Base-by-base conservation (phyloP, 805 yeast genomes). In the Wickerhamiella qilinensis region DNA sequence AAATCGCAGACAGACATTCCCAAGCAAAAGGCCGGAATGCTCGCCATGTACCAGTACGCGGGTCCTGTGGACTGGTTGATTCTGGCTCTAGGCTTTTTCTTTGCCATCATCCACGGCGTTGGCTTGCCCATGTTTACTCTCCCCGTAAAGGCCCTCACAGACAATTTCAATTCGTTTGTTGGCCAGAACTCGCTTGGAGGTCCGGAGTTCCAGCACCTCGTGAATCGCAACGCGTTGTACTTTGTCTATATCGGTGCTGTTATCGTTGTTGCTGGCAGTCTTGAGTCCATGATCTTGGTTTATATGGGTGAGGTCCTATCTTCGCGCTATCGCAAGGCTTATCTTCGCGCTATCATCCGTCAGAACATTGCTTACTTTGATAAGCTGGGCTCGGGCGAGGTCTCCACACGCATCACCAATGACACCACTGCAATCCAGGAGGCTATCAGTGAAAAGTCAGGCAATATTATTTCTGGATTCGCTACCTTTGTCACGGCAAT, bases 291-390 rank as follows among this genome's bases (percentile, higher is more conserved):
- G 35, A 42, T 59, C 17, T 57, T 52, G 34, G 54, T 54, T 3
- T 54, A 54, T 32, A 48, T 58, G 7, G 65, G 64, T 15, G 65
- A 60, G 39, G 53, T 59, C 15, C 41, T 60, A 24, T 40, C 66
- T 2, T 51, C 57, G 7, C 49, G 63, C 30, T 52, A 58, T 35
- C 51, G 63, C 20, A 51, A 56, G 42, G 44, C 48, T 20, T 58
- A 57, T 36, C 44, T 58, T 24, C 40, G 41, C 20, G 57, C 61
- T 2, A 47, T 53, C 12, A 45, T 58, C 30, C 46, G 58, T 17
- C 63, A 58, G 40, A 58, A 58, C 34, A 50, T 58, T 33, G 64
- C 55, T 18, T 59, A 56, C 38, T 59, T 58, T 38, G 63, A 58
- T 38, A 52, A 52, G 32, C 46, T 58, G 21, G 63, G 63, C 6